A percentile compares a stretch with the other conserved stretches of the same genome.
phyloP scores from a whole-genome alignment of 345 rosid genomes.

The Lumnitzera racemosa region DNA sequence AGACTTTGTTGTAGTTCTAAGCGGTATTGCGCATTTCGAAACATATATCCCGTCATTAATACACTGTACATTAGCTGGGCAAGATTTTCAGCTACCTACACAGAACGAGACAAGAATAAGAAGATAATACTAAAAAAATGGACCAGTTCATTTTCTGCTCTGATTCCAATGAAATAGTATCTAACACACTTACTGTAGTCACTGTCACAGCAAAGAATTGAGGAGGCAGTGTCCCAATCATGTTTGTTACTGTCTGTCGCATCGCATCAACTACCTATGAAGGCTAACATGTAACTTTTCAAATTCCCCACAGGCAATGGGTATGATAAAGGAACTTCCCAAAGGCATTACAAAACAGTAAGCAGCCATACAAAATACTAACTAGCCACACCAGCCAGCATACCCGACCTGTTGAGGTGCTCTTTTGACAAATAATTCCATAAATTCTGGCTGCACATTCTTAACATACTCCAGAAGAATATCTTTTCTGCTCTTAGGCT shows the following conservation, averaged over 20 bases:
- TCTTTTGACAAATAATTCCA: conserved; percentile 84
- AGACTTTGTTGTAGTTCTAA: conserved; percentile 88
- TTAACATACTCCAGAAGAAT: conserved; percentile 87
- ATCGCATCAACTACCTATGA: conserved; percentile 90
- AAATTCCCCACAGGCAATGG: not conserved
- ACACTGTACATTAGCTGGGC: conserved; percentile 96
- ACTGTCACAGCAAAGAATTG: conserved; percentile 82
- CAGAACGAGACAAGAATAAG: conserved; percentile 11
- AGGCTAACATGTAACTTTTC: not conserved
- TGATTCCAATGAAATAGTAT: not conserved
- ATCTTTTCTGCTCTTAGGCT: conserved; percentile 73
- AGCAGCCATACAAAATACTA: not conserved
- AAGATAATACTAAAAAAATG: not conserved
- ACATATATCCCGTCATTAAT: conserved; percentile 98
- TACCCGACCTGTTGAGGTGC: conserved; percentile 73
- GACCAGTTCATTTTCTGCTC: conserved; percentile 4
- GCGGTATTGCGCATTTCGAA: conserved; percentile 81
- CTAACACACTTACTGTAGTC: conserved; percentile 55
- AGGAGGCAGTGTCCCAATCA: conserved; percentile 94
- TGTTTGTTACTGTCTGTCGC: conserved; percentile 89
- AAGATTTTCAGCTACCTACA: conserved; percentile 94
- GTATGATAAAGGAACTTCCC: not conserved
- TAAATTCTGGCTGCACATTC: conserved; percentile 91
- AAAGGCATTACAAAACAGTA: not conserved
- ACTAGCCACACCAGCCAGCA: not conserved